phyloP scores from a whole-genome alignment of 2,329 filamentous ascomycete species.

The Colletotrichum zoysiae region DNA sequence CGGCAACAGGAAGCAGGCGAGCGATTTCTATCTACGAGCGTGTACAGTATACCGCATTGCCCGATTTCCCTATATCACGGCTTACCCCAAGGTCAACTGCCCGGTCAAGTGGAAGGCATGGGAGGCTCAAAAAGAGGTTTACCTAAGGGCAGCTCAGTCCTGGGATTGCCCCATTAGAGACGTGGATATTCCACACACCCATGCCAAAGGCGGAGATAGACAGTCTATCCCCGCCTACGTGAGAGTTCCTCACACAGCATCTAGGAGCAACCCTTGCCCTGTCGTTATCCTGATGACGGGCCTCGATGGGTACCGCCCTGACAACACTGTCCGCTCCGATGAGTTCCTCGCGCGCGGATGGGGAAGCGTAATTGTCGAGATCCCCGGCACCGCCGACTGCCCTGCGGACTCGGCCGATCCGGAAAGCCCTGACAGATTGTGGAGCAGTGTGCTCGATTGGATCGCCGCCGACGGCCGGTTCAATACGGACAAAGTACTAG shows the following conservation, averaged over 20 bases:
- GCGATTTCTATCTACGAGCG: constrained; percentile 75
- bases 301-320: constrained; percentile 72
- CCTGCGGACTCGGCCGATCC: constrained; percentile 74
- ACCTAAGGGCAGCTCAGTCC: constrained; percentile 65
- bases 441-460: constrained; percentile 73
- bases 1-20: constrained; percentile 66
- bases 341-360: constrained; percentile 74
- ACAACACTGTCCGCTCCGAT: constrained; percentile 71
- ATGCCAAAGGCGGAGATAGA: constrained; percentile 64
- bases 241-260: constrained; percentile 62
- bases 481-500: constrained; percentile 68
- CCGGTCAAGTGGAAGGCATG: constrained; percentile 72
- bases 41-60: constrained; percentile 81
- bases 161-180: constrained; percentile 73
- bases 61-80: constrained; percentile 72
- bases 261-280: constrained; percentile 51
- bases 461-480: constrained; percentile 63
- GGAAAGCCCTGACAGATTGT: constrained; percentile 69
- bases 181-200: constrained; percentile 70
- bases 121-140: constrained; percentile 73
- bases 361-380: constrained; percentile 72
- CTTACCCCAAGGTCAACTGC: constrained; percentile 54
- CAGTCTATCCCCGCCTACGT: constrained; percentile 73
- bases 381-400: constrained; percentile 65
- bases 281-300: constrained; percentile 71